These are phyloP conservation scores for Ashbya aceris DNA, from an alignment of 1,139 yeast species.

Conservation along the genomic window DNA sequence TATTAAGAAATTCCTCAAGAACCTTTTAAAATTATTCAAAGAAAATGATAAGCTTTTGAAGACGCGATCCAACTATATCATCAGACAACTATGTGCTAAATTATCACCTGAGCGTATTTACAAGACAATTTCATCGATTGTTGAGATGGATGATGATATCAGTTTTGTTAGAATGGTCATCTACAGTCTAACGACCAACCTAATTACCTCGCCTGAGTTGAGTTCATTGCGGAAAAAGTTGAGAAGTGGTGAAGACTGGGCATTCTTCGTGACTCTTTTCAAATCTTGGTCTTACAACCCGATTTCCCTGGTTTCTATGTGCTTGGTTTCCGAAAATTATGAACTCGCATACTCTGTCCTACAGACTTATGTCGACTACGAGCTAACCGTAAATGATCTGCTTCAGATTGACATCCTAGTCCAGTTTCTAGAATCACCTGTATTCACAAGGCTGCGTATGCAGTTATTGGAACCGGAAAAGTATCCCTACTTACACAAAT, in stretches of 20 bases:
- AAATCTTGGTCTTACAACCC: slow-evolving; percentile 91
- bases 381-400: slow-evolving; percentile 53
- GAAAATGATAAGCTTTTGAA: slow-evolving; percentile 54
- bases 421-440: slow-evolving; percentile 78
- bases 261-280: slow-evolving; percentile 67
- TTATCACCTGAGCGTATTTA: slow-evolving; percentile 78
- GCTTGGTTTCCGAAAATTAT: slow-evolving; percentile 81
- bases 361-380: slow-evolving; percentile 65
- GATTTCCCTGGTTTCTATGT: slow-evolving; percentile 78
- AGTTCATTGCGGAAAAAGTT: slow-evolving; percentile 59
- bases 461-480: slow-evolving; percentile 82
- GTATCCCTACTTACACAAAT: slow-evolving; percentile 74
- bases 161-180: slow-evolving; percentile 75
- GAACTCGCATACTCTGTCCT: slow-evolving; percentile 78
- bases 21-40: slow-evolving; percentile 61
- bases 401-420: slow-evolving; percentile 75
- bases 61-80: slow-evolving; percentile 72
- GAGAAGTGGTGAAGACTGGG: slow-evolving; percentile 54
- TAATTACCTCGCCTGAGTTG: slow-evolving; percentile 83
- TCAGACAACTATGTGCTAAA: slow-evolving; percentile 74
- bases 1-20: slow-evolving; percentile 66
- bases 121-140: slow-evolving; percentile 67
- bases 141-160: slow-evolving; percentile 53
- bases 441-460: slow-evolving; percentile 76
- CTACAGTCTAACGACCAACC: slow-evolving; percentile 77